These are phyloP conservation scores for Vairimorpha apis DNA, from an alignment of 371 early-diverging fungal species.

Conservation along the genomic window DNA sequence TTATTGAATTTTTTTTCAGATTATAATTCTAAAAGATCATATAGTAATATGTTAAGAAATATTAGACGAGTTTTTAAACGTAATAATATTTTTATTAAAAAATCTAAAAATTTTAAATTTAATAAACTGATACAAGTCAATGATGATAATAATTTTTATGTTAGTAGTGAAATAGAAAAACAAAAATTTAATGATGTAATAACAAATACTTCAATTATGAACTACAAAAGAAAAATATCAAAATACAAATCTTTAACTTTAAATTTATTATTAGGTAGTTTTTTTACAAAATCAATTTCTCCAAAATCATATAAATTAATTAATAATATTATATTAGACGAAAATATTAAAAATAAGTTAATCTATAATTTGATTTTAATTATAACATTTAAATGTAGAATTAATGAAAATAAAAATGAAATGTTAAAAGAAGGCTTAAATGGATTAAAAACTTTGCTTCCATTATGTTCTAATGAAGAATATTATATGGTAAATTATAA, in stretches of 20 bases:
- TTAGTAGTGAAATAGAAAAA: too few relatives aligned
- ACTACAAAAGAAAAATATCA: background rate
- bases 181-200: too few relatives aligned
- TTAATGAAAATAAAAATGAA: constrained; percentile 49
- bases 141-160: too few relatives aligned
- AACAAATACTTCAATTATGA: background rate
- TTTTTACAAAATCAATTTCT: constrained; percentile 8
- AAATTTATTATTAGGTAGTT: background rate
- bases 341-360: background rate
- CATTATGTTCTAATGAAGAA: constrained; percentile 32
- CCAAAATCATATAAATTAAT: background rate
- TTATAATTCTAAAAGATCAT: background rate
- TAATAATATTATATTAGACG: background rate
- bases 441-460: constrained; percentile 30
- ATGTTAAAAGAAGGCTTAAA: constrained; percentile 55
- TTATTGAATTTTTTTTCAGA: constrained; percentile 9
- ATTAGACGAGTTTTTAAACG: background rate
- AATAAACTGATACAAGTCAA: too few relatives aligned
- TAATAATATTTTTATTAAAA: background rate
- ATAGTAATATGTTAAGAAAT: constrained; percentile 1
- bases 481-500: constrained; percentile 52
- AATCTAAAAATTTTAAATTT: too few relatives aligned
- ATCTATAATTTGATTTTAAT: constrained; percentile 44
- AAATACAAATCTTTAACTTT: background rate
- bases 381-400: constrained; percentile 53